Evolutionary conservation across 139 green algal species (phyloP).

Genomic region (Chlorella sp.): DNA sequence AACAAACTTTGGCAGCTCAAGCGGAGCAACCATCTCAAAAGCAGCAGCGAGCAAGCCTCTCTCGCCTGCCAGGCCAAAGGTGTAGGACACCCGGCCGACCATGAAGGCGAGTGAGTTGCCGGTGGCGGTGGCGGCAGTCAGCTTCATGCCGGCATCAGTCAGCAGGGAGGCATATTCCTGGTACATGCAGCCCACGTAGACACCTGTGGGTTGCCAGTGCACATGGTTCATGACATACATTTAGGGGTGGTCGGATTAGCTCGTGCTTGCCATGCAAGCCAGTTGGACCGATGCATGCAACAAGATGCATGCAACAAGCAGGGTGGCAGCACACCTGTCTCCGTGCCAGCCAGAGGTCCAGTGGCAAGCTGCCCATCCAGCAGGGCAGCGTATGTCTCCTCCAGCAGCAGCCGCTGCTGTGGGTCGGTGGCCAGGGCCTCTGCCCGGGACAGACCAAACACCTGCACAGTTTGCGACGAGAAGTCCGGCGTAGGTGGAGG

Average conservation of each 20-base stretch:
- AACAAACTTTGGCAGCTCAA: too few relatives aligned
- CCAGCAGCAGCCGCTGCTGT: slow-evolving; percentile 77
- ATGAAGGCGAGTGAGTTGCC: slow-evolving; percentile 53
- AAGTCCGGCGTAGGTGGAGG: too few relatives aligned
- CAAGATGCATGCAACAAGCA: too few relatives aligned
- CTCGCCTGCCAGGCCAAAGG: slow-evolving; percentile 60
- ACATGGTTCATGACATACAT: too few relatives aligned
- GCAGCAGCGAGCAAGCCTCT: too few relatives aligned
- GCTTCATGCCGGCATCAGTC: background rate
- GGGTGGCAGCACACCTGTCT: background rate
- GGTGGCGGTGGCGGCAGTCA: slow-evolving; percentile 37
- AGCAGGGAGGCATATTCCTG: slow-evolving; percentile 53
- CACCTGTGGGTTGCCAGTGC: slow-evolving; percentile 23
- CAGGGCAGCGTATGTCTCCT: slow-evolving; percentile 20
- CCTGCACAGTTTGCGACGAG: background rate
- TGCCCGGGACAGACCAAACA: slow-evolving; percentile 61
- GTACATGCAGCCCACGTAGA: slow-evolving; percentile 70
- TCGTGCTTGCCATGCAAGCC: too few relatives aligned
- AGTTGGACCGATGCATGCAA: too few relatives aligned
- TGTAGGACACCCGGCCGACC: slow-evolving; percentile 65
- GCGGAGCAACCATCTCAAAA: too few relatives aligned
- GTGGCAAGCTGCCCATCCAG: background rate
- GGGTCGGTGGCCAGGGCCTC: slow-evolving; percentile 76
- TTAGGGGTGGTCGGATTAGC: too few relatives aligned
- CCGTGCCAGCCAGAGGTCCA: background rate